phyloP scores from a whole-genome alignment of 306 rosid genomes.

The Phaseolus lunatus region DNA sequence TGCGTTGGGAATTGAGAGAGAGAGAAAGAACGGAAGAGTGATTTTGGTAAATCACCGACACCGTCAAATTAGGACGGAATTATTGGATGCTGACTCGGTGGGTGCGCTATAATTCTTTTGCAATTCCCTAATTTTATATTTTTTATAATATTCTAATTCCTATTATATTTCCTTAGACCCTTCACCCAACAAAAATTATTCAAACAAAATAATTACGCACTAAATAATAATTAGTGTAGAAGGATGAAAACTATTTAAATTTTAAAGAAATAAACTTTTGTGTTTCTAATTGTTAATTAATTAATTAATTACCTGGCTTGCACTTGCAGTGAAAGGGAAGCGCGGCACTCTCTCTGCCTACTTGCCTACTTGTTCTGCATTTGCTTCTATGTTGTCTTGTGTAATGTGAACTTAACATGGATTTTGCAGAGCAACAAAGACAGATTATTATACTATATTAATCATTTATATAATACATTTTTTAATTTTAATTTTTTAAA shows the following conservation, averaged over 20 bases:
- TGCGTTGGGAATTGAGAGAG: not conserved
- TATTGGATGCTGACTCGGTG: slow-evolving; percentile 13
- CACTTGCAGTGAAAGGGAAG: not conserved
- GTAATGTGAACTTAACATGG: not conserved
- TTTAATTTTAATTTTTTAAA: no score
- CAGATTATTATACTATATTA: no score
- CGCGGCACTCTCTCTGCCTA: not conserved
- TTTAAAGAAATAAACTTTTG: no score
- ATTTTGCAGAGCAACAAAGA: not conserved
- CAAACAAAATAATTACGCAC: no score
- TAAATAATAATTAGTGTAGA: no score
- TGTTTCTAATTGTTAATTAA: no score
- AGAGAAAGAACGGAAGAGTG: not conserved
- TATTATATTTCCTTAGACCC: not conserved
- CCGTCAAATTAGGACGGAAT: not conserved
- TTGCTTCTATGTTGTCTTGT: slow-evolving; percentile 16
- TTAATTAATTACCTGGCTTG: not conserved
- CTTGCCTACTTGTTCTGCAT: not conserved
- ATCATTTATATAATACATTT: no score
- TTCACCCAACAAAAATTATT: no score
- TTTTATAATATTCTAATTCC: not conserved
- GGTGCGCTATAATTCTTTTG: not conserved
- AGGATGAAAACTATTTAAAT: no score
- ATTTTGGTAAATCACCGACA: slow-evolving; percentile 25
- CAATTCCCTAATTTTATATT: not conserved